phyloP scores from a whole-genome alignment of 2,329 filamentous ascomycete species.

The Xenoacremonium recifei region DNA sequence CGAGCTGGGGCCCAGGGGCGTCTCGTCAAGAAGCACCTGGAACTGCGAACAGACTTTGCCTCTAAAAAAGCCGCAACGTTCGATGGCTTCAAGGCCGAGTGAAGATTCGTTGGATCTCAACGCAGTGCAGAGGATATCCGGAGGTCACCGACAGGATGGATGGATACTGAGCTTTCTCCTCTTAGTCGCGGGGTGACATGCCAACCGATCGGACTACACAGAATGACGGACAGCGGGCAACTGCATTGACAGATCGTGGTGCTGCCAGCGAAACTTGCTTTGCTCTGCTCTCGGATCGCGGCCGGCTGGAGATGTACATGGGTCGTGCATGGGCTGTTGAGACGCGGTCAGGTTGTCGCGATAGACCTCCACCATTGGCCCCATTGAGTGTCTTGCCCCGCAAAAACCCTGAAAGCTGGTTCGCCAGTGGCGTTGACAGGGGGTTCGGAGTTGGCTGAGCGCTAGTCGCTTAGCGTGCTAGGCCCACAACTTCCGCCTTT shows the following conservation, averaged over 20 bases:
- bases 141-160: too few relatives aligned
- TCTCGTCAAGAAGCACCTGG: too few relatives aligned
- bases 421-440: slow-evolving; percentile 7
- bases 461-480: too few relatives aligned
- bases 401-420: not conserved
- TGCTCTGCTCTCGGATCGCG: slow-evolving; percentile 3
- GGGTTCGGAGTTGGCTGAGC: slow-evolving; percentile 18
- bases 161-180: too few relatives aligned
- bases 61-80: not conserved
- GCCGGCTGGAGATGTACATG: not conserved
- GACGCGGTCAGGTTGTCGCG: not conserved
- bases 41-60: not conserved
- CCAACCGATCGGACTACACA: too few relatives aligned
- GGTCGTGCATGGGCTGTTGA: not conserved
- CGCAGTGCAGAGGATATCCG: too few relatives aligned
- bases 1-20: not conserved
- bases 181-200: too few relatives aligned
- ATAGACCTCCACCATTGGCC: not conserved
- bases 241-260: slow-evolving; percentile 3
- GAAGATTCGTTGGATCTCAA: not conserved
- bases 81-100: too few relatives aligned
- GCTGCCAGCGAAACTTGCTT: not conserved
- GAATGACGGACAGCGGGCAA: slow-evolving; percentile 5
- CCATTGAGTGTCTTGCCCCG: not conserved
- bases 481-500: too few relatives aligned